A percentile compares a stretch with the other conserved stretches of the same genome.
phyloP scores from a whole-genome alignment of 1,284 basidiomycete species.

The Afroboletus lepidellus region DNA sequence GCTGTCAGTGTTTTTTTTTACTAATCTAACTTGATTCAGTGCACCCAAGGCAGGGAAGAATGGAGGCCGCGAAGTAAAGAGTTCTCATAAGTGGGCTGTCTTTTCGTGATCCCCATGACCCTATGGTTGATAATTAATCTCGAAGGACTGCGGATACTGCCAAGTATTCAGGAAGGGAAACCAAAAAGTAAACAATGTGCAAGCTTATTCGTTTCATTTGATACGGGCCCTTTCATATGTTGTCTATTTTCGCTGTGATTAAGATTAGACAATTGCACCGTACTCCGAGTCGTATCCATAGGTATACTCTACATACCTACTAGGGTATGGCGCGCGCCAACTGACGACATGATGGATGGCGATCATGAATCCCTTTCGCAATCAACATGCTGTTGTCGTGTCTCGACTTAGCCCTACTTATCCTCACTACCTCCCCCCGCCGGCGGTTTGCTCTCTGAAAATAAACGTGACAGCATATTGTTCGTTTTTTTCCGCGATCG shows the following conservation, averaged over 20 bases:
- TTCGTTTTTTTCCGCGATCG: too few relatives aligned
- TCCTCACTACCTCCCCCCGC: too few relatives aligned
- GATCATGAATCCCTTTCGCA: too few relatives aligned
- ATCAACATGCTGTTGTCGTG: too few relatives aligned
- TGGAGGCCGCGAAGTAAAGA: not conserved
- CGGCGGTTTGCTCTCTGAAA: too few relatives aligned
- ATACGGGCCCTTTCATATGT: not conserved
- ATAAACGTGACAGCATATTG: too few relatives aligned
- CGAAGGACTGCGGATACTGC: not conserved
- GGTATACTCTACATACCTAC: too few relatives aligned
- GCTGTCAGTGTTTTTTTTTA: not conserved
- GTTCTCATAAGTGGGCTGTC: not conserved
- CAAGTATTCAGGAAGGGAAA: not conserved
- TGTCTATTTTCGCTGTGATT: not conserved
- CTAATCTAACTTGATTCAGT: not conserved
- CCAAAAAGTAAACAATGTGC: not conserved
- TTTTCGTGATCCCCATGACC: not conserved
- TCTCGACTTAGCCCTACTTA: too few relatives aligned
- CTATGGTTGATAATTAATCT: not conserved
- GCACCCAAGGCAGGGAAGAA: rapidly evolving
- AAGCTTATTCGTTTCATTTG: not conserved
- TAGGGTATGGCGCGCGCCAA: too few relatives aligned
- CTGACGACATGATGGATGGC: too few relatives aligned
- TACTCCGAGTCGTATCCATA: too few relatives aligned
- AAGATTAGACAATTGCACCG: too few relatives aligned